Conservation (phyloP, 768 basidiomycete genomes). For the Tylopilus plumbeoviolaceoides region DNA sequence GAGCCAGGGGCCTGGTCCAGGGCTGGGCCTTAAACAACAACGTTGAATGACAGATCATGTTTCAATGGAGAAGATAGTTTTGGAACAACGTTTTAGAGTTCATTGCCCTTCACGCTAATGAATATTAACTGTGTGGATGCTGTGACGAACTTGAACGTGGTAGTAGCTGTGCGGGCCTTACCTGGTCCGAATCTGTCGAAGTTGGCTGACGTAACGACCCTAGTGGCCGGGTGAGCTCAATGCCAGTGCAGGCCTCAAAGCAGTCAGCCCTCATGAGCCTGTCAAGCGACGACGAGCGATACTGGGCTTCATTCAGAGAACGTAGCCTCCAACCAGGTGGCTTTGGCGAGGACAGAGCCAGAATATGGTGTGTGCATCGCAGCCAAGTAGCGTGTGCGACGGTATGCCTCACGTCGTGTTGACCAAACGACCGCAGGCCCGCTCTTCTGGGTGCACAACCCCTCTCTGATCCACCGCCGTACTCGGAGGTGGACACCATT, state of each 20-base stretch:
- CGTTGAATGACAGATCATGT: no score
- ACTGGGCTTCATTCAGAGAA: constrained; percentile 45
- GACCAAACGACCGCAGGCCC: constrained; percentile 18
- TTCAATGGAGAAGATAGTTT: no score
- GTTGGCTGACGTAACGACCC: constrained; percentile 20
- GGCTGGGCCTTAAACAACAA: no score
- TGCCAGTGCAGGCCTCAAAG: constrained; percentile 3
- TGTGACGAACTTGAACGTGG: no score
- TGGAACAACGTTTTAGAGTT: no score
- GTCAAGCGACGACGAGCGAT: constrained; percentile 24
- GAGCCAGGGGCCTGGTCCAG: no score
- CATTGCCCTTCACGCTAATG: no score
- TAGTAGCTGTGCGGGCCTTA: no score
- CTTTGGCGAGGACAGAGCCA: constrained; percentile 52
- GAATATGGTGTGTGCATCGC: constrained; percentile 48
- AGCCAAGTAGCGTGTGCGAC: constrained; percentile 2
- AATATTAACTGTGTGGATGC: no score
- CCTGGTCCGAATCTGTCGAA: constrained; percentile 4
- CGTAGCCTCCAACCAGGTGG: constrained; percentile 57
- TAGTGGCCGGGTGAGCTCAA: constrained; percentile 1
- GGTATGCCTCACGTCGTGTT: constrained; percentile 17
- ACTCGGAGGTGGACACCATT: constrained; percentile 21
- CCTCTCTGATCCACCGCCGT: constrained; percentile 32
- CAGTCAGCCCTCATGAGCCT: constrained; percentile 19
- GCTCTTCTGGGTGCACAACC: constrained; percentile 37